These are phyloP conservation scores for Cornus controversa DNA, from an alignment of 148 eudicot genomes.

Conservation along the genomic window DNA sequence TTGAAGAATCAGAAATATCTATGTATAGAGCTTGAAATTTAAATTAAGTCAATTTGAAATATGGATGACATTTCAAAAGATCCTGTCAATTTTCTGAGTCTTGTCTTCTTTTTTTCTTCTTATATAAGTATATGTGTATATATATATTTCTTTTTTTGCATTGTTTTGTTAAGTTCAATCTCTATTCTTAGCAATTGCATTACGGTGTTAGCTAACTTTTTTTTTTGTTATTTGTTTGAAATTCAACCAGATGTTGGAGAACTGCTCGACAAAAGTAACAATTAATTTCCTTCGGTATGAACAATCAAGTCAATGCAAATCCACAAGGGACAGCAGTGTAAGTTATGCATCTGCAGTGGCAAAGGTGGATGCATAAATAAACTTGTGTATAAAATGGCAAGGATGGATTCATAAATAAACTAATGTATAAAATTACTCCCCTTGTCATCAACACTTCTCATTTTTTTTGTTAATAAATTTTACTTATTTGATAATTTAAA, in stretches of 20 bases:
- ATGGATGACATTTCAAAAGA: too few relatives aligned
- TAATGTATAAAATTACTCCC: too few relatives aligned
- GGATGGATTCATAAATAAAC: slow-evolving; percentile 35
- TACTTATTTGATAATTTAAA: too few relatives aligned
- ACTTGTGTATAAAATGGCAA: slow-evolving; percentile 25
- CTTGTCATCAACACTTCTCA: neutral
- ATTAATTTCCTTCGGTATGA: slow-evolving; percentile 82
- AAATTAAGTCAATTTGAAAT: too few relatives aligned
- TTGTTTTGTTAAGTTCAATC: too few relatives aligned
- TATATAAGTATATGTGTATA: neutral
- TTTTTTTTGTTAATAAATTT: neutral
- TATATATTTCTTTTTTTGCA: neutral
- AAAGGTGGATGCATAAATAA: slow-evolving; percentile 40
- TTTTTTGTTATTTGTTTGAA: neutral
- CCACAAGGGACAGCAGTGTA: slow-evolving; percentile 82
- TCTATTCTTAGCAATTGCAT: neutral
- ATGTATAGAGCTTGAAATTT: too few relatives aligned
- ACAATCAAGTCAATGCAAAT: slow-evolving; percentile 94
- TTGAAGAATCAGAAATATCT: neutral
- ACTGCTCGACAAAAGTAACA: slow-evolving; percentile 68
- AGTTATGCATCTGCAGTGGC: slow-evolving; percentile 98
- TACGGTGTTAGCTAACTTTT: neutral
- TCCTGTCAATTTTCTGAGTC: neutral
- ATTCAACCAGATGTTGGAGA: slow-evolving; percentile 68
- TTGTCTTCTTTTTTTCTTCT: neutral